Percentiles rank a stretch among this genome's conserved stretches.
Evolutionary conservation across 495 filamentous ascomycete species (phyloP).

Genomic region (Emericellopsis terricola): DNA sequence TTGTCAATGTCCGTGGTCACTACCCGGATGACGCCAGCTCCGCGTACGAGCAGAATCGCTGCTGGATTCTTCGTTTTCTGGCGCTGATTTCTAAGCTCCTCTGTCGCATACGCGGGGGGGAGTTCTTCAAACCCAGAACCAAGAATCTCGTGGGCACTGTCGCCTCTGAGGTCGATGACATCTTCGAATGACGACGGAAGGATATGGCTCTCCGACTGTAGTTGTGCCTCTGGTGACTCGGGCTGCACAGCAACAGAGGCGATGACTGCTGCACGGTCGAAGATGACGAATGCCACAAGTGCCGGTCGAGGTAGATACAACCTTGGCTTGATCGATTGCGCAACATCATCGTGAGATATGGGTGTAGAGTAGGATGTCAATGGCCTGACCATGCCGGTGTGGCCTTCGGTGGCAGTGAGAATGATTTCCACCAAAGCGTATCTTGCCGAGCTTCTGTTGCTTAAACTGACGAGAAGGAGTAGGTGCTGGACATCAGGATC

Average conservation of each 20-base stretch:
- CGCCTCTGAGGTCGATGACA: slow-evolving; percentile 59
- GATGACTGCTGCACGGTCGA: slow-evolving; percentile 57
- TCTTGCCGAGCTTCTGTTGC: slow-evolving; percentile 12
- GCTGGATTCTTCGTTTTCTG: slow-evolving; percentile 40
- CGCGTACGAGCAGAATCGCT: slow-evolving; percentile 55
- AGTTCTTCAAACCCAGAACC: slow-evolving; percentile 43
- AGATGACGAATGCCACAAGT: slow-evolving; percentile 66
- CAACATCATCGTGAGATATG: slow-evolving; percentile 13
- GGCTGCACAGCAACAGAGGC: slow-evolving; percentile 44
- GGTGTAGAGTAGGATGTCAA: slow-evolving; percentile 42
- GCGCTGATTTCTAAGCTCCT: slow-evolving; percentile 26
- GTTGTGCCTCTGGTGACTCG: slow-evolving; percentile 49
- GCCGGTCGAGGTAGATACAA: slow-evolving; percentile 62
- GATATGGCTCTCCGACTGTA: slow-evolving; percentile 41
- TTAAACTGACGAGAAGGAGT: slow-evolving; percentile 19
- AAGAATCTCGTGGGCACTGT: slow-evolving; percentile 38
- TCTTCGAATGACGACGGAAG: slow-evolving; percentile 58
- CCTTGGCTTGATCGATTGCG: slow-evolving; percentile 34
- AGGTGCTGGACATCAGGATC: slow-evolving; percentile 25
- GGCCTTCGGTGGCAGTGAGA: slow-evolving; percentile 13
- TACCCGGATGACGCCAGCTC: slow-evolving; percentile 65
- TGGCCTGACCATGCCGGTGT: slow-evolving; percentile 37
- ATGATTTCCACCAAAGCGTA: slow-evolving; percentile 28
- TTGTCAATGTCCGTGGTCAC: slow-evolving; percentile 34
- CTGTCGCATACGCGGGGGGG: slow-evolving; percentile 14